Percentiles rank a stretch among this genome's conserved stretches.
These are phyloP conservation scores for Capsicum chinense DNA, from an alignment of 257 asterid genomes.

Conservation along the genomic window DNA sequence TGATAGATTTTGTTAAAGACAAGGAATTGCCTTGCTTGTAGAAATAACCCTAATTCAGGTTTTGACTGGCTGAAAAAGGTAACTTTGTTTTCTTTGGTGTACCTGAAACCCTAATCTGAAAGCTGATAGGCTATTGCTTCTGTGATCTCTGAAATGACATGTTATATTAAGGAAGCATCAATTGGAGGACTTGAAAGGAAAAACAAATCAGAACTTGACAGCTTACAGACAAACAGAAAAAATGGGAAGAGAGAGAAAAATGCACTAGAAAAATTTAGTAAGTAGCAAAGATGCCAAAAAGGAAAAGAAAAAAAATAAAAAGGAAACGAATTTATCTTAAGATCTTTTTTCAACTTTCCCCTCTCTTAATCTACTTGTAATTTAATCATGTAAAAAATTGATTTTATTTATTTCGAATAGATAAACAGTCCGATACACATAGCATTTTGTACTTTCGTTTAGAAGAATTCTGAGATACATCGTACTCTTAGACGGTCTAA, in stretches of 20 bases:
- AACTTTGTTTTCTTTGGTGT: conserved; percentile 22
- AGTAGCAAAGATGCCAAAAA: conserved; percentile 34
- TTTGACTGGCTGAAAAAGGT: conserved; percentile 31
- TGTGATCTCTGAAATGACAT: conserved; percentile 54
- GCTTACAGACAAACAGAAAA: conserved; percentile 33
- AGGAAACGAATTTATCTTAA: not conserved
- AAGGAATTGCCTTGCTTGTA: conserved; percentile 28
- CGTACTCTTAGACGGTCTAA: not conserved
- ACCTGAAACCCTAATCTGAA: conserved; percentile 58
- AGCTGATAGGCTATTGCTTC: conserved; percentile 43
- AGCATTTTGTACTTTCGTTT: not conserved
- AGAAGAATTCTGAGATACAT: not conserved
- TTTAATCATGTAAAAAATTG: not conserved
- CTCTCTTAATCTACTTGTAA: not conserved
- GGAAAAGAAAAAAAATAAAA: conserved; percentile 2
- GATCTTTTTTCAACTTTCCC: conserved; percentile 30
- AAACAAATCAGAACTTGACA: conserved; percentile 55
- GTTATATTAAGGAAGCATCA: conserved; percentile 53
- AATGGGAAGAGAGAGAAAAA: conserved; percentile 29
- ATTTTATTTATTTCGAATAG: conserved; percentile 35
- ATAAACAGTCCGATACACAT: not conserved
- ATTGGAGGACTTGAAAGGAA: conserved; percentile 30
- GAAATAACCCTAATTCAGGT: conserved; percentile 32
- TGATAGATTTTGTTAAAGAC: conserved; percentile 32
- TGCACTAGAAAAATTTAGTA: not conserved